Evolutionary conservation across 495 filamentous ascomycete genomes (phyloP), one percentile per base, ranked within the genome.

Genomic region (Letharia columbiana): DNA sequence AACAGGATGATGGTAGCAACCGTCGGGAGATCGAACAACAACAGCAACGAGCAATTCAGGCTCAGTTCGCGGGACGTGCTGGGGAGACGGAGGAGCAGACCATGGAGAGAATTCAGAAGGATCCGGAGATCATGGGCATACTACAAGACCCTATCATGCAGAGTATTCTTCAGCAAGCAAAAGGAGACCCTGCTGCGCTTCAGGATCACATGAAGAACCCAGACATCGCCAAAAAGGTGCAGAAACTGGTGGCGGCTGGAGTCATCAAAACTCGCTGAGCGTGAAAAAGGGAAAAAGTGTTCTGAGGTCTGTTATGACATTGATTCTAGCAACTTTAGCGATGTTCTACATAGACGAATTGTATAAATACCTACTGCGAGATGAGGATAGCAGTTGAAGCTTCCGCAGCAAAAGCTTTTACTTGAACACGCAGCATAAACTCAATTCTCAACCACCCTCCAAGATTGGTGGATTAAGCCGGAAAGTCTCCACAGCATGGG

Each of bases 21-120:
- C 79, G 86, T 3, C 82, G 89, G 28, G 94, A 98, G 81, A 96
- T 98, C 71, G 91, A 96, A 71, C 86, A 91, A 75, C 91, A 94
- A 76, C 88, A 91, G 75, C 89, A 96, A 78, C 97, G 97, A 84
- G 92, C 91, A n/a, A 78, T 98, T 72, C 80, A 89, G 49, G 88
- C 90, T 63, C 95, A 96, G 83, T 98, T 91, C 75, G 78, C 88
- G 60, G 88, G 90, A 31, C 85, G 90, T 11, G 92, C 92, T 73
- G 94, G 92, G 65, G 94, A 98, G 84, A 96, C 91, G 0, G 95
- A 98, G 79, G 89, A 97, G 76, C 88, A 98, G 83, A 97, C 94
- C 0, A 87, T 90, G 79, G 92, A 92, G 80, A 82, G 94, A 54
- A 87, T 98, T 72, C 87, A 89, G 80, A 87, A 87, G 64, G 95